Base-by-base conservation (phyloP, 2,329 filamentous ascomycete genomes). In the Penicillium sp. region DNA sequence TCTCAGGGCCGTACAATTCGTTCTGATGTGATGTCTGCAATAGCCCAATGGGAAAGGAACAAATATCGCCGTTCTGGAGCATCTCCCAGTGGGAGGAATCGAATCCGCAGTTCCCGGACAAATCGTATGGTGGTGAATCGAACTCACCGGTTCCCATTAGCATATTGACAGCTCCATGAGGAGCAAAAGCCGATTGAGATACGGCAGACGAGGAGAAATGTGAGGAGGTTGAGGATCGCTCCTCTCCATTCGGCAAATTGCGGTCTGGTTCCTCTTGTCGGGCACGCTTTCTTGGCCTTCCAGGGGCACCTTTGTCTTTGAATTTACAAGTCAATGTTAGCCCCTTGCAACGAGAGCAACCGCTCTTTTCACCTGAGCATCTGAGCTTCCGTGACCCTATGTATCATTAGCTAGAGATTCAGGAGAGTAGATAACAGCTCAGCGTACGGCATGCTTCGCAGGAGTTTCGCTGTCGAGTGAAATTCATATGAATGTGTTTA, bases 391-490 rank as follows among this genome's bases (percentile, higher is more conserved):
- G 61, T 3, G 61, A 44, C 26, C 67, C 67, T 66, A 25, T 37
- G 1, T 17, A 9, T 35, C 17, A 41, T 63, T 56, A 61, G 53
- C 31, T 44, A 36, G 1, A 22, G 9, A 10, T 31, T 36, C 14
- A n/a, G 25, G 8, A 28, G 7, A 44, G 3, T 22, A 12, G 1
- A 44, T 11, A 19, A 25, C 12, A 17, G 25, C 17, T 14, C 43
- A 14, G 46, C 64, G 61, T 59, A 69, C 66, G 62, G 54, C 66
- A 69, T 12, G 66, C 58, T 57, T 69, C 64, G 37, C 66, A 69
- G 30, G 67, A 69, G 38, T 63, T 62, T 45, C 66, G 60, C 35
- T 68, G 65, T 40, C 60, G 59, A 19, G 51, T 56, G 35, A 57
- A 36, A 49, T 55, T 58, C 65, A 67, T 66, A 33, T 17, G 31